phyloP scores from a whole-genome alignment of 2,329 filamentous ascomycete genomes.

The Nemania sp. region DNA sequence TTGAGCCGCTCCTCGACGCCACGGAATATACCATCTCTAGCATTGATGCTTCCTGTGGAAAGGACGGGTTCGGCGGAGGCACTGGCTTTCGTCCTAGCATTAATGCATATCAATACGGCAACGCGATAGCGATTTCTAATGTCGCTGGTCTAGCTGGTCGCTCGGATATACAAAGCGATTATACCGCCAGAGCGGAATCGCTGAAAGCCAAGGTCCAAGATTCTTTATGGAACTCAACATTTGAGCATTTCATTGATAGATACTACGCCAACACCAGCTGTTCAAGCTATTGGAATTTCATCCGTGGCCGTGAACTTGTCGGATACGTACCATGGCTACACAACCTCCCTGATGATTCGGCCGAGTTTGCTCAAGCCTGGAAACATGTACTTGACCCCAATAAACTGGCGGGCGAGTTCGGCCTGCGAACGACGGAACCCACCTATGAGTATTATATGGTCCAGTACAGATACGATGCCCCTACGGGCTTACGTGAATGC shows the following conservation, averaged over 20 bases:
- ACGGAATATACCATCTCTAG: slow-evolving; percentile 35
- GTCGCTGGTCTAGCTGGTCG: slow-evolving; percentile 26
- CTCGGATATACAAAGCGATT: slow-evolving; percentile 16
- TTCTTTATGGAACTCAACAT: slow-evolving; percentile 31
- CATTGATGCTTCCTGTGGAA: slow-evolving; percentile 33
- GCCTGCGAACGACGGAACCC: slow-evolving; percentile 31
- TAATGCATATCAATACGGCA: slow-evolving; percentile 36
- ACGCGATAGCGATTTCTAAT: slow-evolving; percentile 30
- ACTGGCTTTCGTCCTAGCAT: slow-evolving; percentile 30
- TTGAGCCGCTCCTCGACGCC: slow-evolving; percentile 30
- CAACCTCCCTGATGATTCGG: slow-evolving; percentile 23
- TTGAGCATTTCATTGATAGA: slow-evolving; percentile 34
- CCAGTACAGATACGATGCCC: slow-evolving; percentile 26
- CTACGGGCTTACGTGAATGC: slow-evolving; percentile 26
- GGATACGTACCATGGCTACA: slow-evolving; percentile 33
- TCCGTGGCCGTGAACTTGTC: slow-evolving; percentile 30
- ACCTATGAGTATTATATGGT: slow-evolving; percentile 34
- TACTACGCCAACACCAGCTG: slow-evolving; percentile 23
- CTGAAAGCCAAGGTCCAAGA: slow-evolving; percentile 26
- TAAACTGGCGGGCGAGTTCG: slow-evolving; percentile 21
- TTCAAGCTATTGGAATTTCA: slow-evolving; percentile 33
- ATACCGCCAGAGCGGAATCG: slow-evolving; percentile 25
- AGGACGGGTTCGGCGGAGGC: slow-evolving; percentile 29
- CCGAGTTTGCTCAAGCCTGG: slow-evolving; percentile 28
- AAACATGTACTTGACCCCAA: slow-evolving; percentile 23